Conservation (phyloP, 352 stramenopile species). For the Pythium apleroticum region DNA sequence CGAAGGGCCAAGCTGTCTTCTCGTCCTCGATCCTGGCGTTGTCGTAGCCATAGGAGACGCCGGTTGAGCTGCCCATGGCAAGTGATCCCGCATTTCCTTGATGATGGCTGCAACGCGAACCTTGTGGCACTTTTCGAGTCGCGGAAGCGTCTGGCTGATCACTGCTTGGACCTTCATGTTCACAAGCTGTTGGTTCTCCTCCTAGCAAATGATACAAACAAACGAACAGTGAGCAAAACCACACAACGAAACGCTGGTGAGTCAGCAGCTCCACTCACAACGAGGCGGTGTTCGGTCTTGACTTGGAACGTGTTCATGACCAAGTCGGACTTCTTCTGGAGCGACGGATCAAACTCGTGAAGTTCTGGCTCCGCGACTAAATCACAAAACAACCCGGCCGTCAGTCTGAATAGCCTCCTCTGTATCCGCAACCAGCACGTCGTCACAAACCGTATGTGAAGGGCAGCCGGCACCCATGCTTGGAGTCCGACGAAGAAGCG, state of each 20-base stretch:
- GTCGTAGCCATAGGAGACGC: not conserved
- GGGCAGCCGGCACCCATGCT: not conserved
- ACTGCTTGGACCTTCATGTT: constrained; percentile 33
- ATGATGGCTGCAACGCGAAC: constrained; percentile 40
- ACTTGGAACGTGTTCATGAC: not conserved
- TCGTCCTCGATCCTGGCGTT: not conserved
- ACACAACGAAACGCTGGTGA: too few relatives aligned
- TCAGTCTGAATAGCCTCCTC: not conserved
- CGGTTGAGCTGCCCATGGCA: constrained; percentile 20
- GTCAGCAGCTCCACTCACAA: not conserved
- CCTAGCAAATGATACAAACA: constrained; percentile 12
- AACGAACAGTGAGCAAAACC: too few relatives aligned
- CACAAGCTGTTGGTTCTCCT: constrained; percentile 31
- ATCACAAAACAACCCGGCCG: not conserved
- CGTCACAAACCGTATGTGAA: constrained; percentile 7
- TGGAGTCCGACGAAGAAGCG: not conserved
- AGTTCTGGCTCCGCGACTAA: constrained; percentile 18
- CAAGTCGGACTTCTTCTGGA: not conserved
- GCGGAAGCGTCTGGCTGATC: constrained; percentile 32
- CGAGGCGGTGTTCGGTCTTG: not conserved
- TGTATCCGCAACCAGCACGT: not conserved
- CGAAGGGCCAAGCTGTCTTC: not conserved
- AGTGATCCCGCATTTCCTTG: constrained; percentile 30
- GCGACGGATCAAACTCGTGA: constrained; percentile 4
- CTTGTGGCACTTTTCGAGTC: constrained; percentile 44